phyloP scores from a whole-genome alignment of 805 yeast genomes.

The Myxozyma monticola region DNA sequence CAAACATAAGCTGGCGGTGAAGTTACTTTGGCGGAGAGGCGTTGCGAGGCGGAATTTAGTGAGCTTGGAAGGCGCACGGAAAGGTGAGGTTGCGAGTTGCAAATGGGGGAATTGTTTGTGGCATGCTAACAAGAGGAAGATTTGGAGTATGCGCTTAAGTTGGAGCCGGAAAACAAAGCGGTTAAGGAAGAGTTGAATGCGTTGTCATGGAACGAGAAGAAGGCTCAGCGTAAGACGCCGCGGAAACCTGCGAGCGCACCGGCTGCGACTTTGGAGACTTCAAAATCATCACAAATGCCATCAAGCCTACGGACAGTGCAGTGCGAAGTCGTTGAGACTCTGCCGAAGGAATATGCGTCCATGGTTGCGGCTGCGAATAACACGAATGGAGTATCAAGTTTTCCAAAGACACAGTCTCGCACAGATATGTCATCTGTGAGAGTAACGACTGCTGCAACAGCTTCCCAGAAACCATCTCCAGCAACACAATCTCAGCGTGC shows the following conservation, averaged over 20 bases:
- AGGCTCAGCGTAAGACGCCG: background rate
- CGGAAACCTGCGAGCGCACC: too few species aligned
- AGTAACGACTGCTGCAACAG: too few species aligned
- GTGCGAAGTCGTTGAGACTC: conserved; percentile 2
- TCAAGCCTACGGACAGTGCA: too few species aligned
- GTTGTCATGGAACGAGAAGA: conserved; percentile 21
- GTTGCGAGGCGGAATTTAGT: conserved; percentile 11
- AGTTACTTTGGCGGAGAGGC: conserved; percentile 18
- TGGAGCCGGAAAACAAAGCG: conserved; percentile 17
- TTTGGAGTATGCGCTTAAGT: conserved; percentile 13
- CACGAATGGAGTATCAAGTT: background rate
- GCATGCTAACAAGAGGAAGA: conserved; percentile 13
- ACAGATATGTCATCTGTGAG: too few species aligned
- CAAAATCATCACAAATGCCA: too few species aligned
- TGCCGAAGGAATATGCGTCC: background rate
- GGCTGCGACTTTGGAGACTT: too few species aligned
- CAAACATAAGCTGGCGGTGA: conserved; percentile 5
- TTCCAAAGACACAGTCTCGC: too few species aligned
- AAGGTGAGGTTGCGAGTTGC: conserved; percentile 1
- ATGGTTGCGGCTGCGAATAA: background rate
- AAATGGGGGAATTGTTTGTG: too few species aligned
- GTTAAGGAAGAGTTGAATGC: conserved; percentile 17
- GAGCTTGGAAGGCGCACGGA: conserved; percentile 6
- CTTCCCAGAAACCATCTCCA: too few species aligned
- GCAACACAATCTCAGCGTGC: too few species aligned